Evolutionary conservation across 306 rosid species (phyloP).

Genomic region (Pterocarpus santalinus): DNA sequence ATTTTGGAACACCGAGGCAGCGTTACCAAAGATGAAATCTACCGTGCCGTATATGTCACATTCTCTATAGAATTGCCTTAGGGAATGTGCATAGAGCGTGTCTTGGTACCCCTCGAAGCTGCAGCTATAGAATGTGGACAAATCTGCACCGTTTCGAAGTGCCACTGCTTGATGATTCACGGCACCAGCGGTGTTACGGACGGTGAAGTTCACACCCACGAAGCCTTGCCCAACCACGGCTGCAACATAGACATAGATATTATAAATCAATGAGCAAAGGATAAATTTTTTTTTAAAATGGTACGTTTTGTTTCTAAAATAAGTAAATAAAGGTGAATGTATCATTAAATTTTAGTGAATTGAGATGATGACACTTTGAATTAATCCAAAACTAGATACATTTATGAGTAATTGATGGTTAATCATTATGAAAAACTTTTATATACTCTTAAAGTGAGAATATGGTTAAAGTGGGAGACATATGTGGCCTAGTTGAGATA

Average conservation of each 20-base stretch:
- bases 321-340: neutral
- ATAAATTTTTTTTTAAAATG: too few relatives aligned
- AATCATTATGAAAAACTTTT: too few relatives aligned
- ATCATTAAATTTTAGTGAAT: neutral
- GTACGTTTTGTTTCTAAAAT: too few relatives aligned
- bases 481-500: too few relatives aligned
- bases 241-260: slow-evolving; percentile 35
- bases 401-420: too few relatives aligned
- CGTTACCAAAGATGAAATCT: slow-evolving; percentile 89
- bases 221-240: slow-evolving; percentile 75
- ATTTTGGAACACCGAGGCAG: slow-evolving; percentile 74
- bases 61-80: slow-evolving; percentile 80
- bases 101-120: slow-evolving; percentile 91
- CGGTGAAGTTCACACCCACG: slow-evolving; percentile 74
- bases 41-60: slow-evolving; percentile 87
- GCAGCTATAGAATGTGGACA: slow-evolving; percentile 80
- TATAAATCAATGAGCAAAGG: neutral
- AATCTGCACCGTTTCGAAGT: slow-evolving; percentile 71
- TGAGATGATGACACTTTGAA: neutral
- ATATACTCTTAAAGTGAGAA: too few relatives aligned
- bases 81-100: slow-evolving; percentile 76
- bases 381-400: too few relatives aligned
- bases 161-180: slow-evolving; percentile 86
- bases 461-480: too few relatives aligned
- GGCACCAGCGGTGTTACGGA: slow-evolving; percentile 85